Evolutionary conservation across 192 early-diverging fungal species (phyloP).

Genomic region (Backusella circina): DNA sequence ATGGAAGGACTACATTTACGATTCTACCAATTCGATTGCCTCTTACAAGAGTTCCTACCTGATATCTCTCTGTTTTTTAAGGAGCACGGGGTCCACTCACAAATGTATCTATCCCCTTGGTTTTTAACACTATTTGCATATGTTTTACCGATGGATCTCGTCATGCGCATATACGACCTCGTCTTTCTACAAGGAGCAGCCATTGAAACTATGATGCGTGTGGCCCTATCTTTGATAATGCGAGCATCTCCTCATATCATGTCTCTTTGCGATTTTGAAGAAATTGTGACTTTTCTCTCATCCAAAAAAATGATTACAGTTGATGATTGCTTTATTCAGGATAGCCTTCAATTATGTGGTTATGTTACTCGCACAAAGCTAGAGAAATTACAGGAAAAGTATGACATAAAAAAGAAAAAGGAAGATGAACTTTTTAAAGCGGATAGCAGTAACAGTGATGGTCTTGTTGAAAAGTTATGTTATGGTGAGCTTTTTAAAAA

Average conservation of each 20-base stretch:
- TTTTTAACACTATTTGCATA: constrained; percentile 97
- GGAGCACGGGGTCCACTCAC: constrained; percentile 64
- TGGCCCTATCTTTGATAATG: constrained; percentile 82
- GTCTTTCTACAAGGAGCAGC: constrained; percentile 85
- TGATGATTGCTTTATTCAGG: constrained; percentile 62
- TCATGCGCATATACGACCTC: constrained; percentile 89
- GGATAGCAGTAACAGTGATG: not conserved
- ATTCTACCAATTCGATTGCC: constrained; percentile 78
- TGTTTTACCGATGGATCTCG: constrained; percentile 87
- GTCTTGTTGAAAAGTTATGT: not conserved
- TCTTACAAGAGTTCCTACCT: constrained; percentile 76
- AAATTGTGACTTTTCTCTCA: constrained; percentile 79
- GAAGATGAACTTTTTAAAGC: not conserved
- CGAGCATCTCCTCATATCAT: constrained; percentile 70
- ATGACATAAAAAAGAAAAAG: not conserved
- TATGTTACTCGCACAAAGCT: not conserved
- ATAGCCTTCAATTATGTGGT: constrained; percentile 25
- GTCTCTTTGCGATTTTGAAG: constrained; percentile 72
- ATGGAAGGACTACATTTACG: constrained; percentile 92
- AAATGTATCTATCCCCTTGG: constrained; percentile 96
- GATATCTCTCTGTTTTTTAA: constrained; percentile 70
- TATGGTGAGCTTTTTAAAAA: not conserved
- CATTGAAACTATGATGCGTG: constrained; percentile 79
- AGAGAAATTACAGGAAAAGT: not conserved
- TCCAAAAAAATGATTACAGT: constrained; percentile 40